Base-by-base conservation (phyloP, 2,329 filamentous ascomycete species). In the Penicillium sp. region DNA sequence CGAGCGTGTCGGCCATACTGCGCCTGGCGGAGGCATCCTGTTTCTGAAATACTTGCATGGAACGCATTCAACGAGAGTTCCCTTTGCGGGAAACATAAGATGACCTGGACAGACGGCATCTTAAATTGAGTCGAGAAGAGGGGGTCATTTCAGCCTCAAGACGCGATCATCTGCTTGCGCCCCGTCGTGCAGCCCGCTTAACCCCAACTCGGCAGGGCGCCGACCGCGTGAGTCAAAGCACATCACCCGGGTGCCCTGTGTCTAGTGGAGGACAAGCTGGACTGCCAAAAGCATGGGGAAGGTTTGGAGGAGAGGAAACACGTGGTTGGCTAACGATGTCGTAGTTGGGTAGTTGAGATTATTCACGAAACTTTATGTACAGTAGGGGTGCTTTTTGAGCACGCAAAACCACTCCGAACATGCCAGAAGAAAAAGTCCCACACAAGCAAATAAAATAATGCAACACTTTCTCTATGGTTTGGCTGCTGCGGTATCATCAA, bases 401-500 rank as follows among this genome's bases (percentile, higher is more conserved):
- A 46, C 52, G 58, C 19, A 55, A 61, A 56, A 35, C 52, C 60
- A 63, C 58, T 58, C 58, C 60, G 43, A 30, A 56, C 26, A 56
- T 58, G 55, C 42, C 52, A 26, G 3, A 16, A 58, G 48, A 5
- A 26, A 33, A 42, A n/a, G 16, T 16, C 25, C 33, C 37, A 54
- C 22, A 55, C 37, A 48, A 37, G 14, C 46, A 46, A 57, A 33
- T 25, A 59, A 58, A 51, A 40, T 49, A 58, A 66, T 63, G 59
- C 65, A 64, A 35, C 58, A 43, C n/a, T 26, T 46, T 35, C 46
- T 70, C 65, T 70, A 70, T 68, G 48, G 59, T 66, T 66, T 63
- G 64, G 66, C 57, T 63, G 52, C 68, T 70, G 67, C 64, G 60
- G 62, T 65, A 68, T 68, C 55, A 65, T 62, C 59, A 65, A 57